phyloP scores from a whole-genome alignment of 2,329 filamentous ascomycete genomes.

The Pezicula neosporulosa region DNA sequence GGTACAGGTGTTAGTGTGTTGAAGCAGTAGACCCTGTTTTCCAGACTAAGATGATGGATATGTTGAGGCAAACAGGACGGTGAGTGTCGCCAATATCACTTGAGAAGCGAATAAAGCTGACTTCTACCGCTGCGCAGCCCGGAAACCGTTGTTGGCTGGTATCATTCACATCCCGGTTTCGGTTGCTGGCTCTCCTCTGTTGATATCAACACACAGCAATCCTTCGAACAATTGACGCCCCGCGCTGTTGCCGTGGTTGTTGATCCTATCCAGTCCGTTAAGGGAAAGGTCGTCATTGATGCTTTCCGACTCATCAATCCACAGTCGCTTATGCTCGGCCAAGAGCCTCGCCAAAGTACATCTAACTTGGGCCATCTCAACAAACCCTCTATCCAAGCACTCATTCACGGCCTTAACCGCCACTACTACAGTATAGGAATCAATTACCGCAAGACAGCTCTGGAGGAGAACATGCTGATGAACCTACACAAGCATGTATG shows the following conservation, averaged over 20 bases:
- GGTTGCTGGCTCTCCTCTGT: constrained; percentile 99
- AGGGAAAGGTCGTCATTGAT: constrained; percentile 99
- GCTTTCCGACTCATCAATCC: constrained; percentile 98
- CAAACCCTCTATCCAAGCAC: constrained; percentile 98
- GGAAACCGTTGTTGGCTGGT: constrained; percentile 98
- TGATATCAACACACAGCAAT: constrained; percentile 99
- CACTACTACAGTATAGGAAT: constrained; percentile 99
- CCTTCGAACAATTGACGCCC: constrained; percentile 97
- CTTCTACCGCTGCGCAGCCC: constrained; percentile 52
- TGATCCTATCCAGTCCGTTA: constrained; percentile 98
- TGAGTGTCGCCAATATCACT: constrained; percentile 34
- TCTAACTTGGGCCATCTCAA: constrained; percentile 97
- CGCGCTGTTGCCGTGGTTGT: constrained; percentile 97
- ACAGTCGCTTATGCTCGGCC: constrained; percentile 94
- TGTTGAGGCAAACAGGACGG: constrained; percentile 96
- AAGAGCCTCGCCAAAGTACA: constrained; percentile 95
- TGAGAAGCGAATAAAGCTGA: constrained; percentile 2
- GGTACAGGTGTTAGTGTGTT: constrained; percentile 95
- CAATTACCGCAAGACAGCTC: constrained; percentile 94
- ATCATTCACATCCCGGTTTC: constrained; percentile 98
- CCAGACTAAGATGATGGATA: constrained; percentile 99
- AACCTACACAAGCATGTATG: constrained; percentile 99
- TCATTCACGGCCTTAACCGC: constrained; percentile 95
- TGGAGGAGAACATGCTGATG: constrained; percentile 99
- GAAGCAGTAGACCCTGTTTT: constrained; percentile 98